Evolutionary conservation across 208 protist genomes (phyloP).

Genomic region (Leishmania braziliensis): DNA sequence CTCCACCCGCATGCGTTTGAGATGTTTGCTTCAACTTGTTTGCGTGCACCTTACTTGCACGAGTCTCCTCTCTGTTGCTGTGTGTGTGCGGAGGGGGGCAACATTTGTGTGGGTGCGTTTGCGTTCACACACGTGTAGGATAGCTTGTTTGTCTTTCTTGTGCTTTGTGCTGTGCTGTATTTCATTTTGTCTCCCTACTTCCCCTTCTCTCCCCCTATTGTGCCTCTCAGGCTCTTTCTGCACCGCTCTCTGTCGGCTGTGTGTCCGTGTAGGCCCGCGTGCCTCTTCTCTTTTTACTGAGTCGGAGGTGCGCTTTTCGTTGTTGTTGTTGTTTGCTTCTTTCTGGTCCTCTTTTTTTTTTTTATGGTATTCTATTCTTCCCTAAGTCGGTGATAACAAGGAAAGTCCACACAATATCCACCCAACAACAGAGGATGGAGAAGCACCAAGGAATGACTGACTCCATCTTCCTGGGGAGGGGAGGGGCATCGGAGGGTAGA

Average conservation of each 20-base stretch:
- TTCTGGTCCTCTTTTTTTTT: neutral
- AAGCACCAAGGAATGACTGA: neutral
- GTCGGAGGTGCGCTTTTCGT: neutral
- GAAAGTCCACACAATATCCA: neutral
- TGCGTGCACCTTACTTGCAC: neutral
- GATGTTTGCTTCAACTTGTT: neutral
- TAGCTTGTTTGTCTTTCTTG: neutral
- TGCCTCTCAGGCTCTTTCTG: neutral
- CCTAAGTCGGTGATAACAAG: slow-evolving; percentile 2
- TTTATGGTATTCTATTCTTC: neutral
- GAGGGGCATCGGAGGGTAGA: neutral
- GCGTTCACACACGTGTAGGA: neutral
- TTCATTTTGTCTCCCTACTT: neutral
- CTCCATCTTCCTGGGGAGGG: neutral
- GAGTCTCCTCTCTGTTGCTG: neutral
- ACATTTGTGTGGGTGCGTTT: neutral
- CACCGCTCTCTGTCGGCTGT: neutral
- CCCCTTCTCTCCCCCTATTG: neutral
- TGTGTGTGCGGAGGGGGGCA: neutral
- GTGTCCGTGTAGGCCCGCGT: neutral
- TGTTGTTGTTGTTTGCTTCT: neutral
- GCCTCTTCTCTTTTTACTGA: neutral
- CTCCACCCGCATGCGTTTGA: neutral
- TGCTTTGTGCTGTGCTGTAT: neutral
- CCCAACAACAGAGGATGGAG: neutral